phyloP scores from a whole-genome alignment of 768 basidiomycete genomes.

The Mycena galopus region DNA sequence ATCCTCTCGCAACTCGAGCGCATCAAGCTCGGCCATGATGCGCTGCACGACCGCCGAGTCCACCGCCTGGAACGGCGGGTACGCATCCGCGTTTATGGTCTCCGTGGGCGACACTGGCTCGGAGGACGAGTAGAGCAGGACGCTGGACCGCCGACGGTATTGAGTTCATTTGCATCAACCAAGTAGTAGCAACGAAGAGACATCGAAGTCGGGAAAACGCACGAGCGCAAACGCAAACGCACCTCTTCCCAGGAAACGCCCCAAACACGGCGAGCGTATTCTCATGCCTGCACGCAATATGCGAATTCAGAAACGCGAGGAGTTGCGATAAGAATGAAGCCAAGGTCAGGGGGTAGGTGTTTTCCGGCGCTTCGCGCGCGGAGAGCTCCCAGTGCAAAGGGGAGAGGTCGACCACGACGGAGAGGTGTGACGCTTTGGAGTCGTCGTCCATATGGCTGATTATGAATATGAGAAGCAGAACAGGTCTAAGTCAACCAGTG shows the following conservation, averaged over 20 bases:
- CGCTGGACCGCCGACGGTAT: slow-evolving; percentile 52
- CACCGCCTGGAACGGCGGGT: slow-evolving; percentile 85
- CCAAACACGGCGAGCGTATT: slow-evolving; percentile 94
- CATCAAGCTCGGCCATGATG: slow-evolving; percentile 73
- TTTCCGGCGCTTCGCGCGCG: slow-evolving; percentile 55
- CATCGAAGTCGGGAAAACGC: slow-evolving; percentile 11
- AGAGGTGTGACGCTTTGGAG: slow-evolving; percentile 67
- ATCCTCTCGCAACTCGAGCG: slow-evolving; percentile 51
- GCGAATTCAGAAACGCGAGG: slow-evolving; percentile 92
- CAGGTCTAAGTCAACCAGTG: no score
- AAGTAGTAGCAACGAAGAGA: no score
- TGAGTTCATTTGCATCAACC: no score
- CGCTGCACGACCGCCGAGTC: slow-evolving; percentile 74
- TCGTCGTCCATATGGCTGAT: slow-evolving; percentile 37
- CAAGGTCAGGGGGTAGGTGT: slow-evolving; percentile 70
- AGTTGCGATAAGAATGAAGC: slow-evolving; percentile 85
- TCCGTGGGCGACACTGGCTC: slow-evolving; percentile 53
- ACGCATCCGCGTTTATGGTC: slow-evolving; percentile 75
- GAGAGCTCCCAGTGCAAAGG: slow-evolving; percentile 90
- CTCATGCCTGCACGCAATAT: slow-evolving; percentile 91
- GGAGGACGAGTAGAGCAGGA: slow-evolving; percentile 82
- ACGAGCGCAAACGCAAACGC: slow-evolving; percentile 33
- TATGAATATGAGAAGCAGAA: neutral
- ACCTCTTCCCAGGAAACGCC: slow-evolving; percentile 90
- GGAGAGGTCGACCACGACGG: slow-evolving; percentile 88